Percentiles rank a stretch among this genome's conserved stretches.
Evolutionary conservation across 1,284 basidiomycete genomes (phyloP).

Genomic region (Microbotryum silenes-acaulis): DNA sequence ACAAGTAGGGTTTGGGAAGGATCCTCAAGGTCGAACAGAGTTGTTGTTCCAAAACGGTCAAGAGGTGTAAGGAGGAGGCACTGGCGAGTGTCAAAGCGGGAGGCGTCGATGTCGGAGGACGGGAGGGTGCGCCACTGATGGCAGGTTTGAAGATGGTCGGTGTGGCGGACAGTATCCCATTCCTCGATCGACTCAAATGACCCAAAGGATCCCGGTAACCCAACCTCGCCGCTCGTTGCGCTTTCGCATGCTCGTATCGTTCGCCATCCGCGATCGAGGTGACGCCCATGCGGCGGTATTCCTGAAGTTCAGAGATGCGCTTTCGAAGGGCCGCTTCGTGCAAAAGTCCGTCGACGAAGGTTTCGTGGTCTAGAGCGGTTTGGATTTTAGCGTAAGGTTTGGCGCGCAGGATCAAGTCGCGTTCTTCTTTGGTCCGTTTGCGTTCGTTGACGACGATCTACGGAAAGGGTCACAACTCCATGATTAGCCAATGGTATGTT

Average conservation of each 20-base stretch:
- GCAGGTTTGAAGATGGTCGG: slow-evolving; percentile 66
- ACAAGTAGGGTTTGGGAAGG: slow-evolving; percentile 81
- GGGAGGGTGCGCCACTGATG: slow-evolving; percentile 48
- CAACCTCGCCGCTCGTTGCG: slow-evolving; percentile 50
- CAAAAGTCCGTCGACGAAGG: slow-evolving; percentile 77
- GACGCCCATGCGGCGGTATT: slow-evolving; percentile 75
- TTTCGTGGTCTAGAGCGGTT: slow-evolving; percentile 85
- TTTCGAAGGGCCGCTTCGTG: slow-evolving; percentile 79
- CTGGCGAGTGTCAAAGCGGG: slow-evolving; percentile 34
- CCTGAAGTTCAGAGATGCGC: slow-evolving; percentile 78
- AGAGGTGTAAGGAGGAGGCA: slow-evolving; percentile 56
- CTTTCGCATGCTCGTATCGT: slow-evolving; percentile 67
- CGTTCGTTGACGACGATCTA: slow-evolving; percentile 85
- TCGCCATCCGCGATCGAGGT: slow-evolving; percentile 77
- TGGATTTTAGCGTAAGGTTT: slow-evolving; percentile 89
- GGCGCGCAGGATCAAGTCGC: slow-evolving; percentile 78
- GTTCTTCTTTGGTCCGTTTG: slow-evolving; percentile 82
- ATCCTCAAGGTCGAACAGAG: slow-evolving; percentile 84
- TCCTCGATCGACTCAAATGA: slow-evolving; percentile 30
- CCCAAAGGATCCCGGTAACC: slow-evolving; percentile 1
- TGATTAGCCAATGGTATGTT: too few relatives aligned
- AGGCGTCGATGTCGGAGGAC: slow-evolving; percentile 47
- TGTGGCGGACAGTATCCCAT: not conserved
- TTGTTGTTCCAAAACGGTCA: slow-evolving; percentile 72
- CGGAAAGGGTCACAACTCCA: too few relatives aligned